Evolutionary conservation across 345 rosid genomes (phyloP), one percentile per base, ranked within the genome.

Genomic region (Eucalyptus urophylla): DNA sequence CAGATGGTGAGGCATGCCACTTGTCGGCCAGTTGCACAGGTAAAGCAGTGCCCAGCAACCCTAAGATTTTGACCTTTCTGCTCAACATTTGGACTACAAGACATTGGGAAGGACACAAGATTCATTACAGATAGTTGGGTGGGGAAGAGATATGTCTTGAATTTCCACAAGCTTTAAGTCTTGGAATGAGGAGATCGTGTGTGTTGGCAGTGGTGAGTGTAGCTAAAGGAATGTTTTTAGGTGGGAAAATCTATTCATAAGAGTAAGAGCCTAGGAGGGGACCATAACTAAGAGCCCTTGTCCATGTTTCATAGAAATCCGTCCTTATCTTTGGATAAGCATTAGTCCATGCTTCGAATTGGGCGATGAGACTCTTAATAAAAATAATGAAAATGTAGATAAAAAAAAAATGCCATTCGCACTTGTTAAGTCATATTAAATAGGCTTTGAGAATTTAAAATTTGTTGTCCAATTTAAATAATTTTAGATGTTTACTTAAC

Each of bases 1-100:
- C 44, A 69, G 80, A 76, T 76, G 83, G 83, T 76, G 47, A 40
- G 47, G 83, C 83, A 91, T 94, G 96, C 94, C 96, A 92, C 94
- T 81, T 93, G 96, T 95, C 95, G 93, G 94, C 93, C 88, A 94
- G 93, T 88, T 93, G 96, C 91, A 87, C 72, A 87, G 87, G 51
- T 86, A 91, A 93, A 89, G 92, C 93, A 86, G 87, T 90, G 88
- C 88, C 89, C 69, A 87, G 81, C 87, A 49, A 80, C 88, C 56
- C 87, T 87, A 80, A 80, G 47, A 76, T 44, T 37, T 76, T 76
- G 47, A 76, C 83, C 83, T 21, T 76, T 76, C 86, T 94, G 96
- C 93, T 88, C 89, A n/a, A 60, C 88, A 88, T 89, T 90, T 90
- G 29, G 92, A 93, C 90, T 89, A 93, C 96, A 93, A 88, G 24